These are phyloP conservation scores for Oleoguttula mirabilis DNA, from an alignment of 495 filamentous ascomycete genomes.

Conservation along the genomic window DNA sequence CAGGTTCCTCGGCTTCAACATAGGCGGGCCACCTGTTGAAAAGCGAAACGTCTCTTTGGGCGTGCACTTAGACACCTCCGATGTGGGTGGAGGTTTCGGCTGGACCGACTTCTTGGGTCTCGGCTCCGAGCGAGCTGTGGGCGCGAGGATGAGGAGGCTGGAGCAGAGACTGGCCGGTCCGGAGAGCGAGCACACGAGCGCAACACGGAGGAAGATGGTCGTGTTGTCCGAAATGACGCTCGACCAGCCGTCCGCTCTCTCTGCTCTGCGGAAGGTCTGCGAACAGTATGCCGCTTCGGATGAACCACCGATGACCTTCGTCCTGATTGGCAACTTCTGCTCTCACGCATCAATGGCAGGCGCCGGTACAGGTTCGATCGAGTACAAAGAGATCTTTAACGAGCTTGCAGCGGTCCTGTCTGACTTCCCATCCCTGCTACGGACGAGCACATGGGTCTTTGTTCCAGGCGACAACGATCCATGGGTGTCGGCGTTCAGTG, in stretches of 20 bases:
- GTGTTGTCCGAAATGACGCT: constrained; percentile 75
- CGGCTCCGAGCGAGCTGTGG: constrained; percentile 77
- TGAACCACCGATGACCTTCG: constrained; percentile 61
- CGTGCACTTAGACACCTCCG: constrained; percentile 34
- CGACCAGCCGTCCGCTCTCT: constrained; percentile 62
- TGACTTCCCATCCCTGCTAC: constrained; percentile 75
- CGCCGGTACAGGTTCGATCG: constrained; percentile 59
- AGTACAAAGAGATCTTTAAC: constrained; percentile 92
- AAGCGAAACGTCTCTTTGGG: constrained; percentile 68
- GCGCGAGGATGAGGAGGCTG: constrained; percentile 67
- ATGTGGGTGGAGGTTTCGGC: constrained; percentile 57
- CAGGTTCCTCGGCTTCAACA: constrained; percentile 74
- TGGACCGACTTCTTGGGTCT: constrained; percentile 94
- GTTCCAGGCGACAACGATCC: constrained; percentile 94
- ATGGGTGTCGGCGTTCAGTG: constrained; percentile 77
- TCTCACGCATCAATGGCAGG: constrained; percentile 58
- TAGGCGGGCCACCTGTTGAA: constrained; percentile 84
- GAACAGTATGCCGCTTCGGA: constrained; percentile 52
- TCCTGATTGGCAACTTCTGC: constrained; percentile 78
- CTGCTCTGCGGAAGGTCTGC: constrained; percentile 66
- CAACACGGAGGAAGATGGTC: constrained; percentile 41
- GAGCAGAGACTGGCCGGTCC: constrained; percentile 30
- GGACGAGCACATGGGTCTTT: constrained; percentile 71
- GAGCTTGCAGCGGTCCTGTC: constrained; percentile 67
- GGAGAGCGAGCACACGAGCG: constrained; percentile 22